These are phyloP conservation scores for Pyrenophora teres DNA, from an alignment of 2,329 filamentous ascomycete species.

Conservation along the genomic window DNA sequence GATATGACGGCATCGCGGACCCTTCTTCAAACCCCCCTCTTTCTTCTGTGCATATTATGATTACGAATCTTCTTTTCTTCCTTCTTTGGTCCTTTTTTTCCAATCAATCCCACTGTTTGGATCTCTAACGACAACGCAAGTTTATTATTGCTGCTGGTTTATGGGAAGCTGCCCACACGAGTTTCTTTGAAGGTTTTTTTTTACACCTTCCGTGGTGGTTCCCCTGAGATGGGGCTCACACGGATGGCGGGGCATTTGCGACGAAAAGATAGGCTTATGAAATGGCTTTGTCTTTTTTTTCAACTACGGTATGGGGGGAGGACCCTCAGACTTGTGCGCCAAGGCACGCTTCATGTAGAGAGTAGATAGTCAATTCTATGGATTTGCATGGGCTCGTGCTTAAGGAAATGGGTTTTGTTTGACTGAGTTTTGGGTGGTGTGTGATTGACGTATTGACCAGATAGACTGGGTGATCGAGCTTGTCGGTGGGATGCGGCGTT, in stretches of 20 bases:
- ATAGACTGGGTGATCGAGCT: too few relatives aligned
- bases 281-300: too few relatives aligned
- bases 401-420: constrained; percentile 5
- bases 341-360: constrained; percentile 30
- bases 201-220: too few relatives aligned
- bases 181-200: not conserved
- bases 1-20: not conserved
- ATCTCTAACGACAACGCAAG: not conserved
- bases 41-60: constrained; percentile 40
- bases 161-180: constrained; percentile 7
- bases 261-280: too few relatives aligned
- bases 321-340: constrained; percentile 5
- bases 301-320: too few relatives aligned
- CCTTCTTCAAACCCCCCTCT: constrained; percentile 8
- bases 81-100: constrained; percentile 17
- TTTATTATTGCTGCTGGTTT: constrained; percentile 27
- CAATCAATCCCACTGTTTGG: not conserved
- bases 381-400: constrained; percentile 35
- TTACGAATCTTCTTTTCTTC: constrained; percentile 22
- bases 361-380: constrained; percentile 14
- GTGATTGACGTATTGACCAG: too few relatives aligned
- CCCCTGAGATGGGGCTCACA: not conserved
- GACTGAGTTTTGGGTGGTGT: too few relatives aligned
- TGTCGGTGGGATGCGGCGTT: not conserved
- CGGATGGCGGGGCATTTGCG: not conserved